Evolutionary conservation across 1,284 basidiomycete genomes (phyloP).

Genomic region (Heimioporus punctisporus): DNA sequence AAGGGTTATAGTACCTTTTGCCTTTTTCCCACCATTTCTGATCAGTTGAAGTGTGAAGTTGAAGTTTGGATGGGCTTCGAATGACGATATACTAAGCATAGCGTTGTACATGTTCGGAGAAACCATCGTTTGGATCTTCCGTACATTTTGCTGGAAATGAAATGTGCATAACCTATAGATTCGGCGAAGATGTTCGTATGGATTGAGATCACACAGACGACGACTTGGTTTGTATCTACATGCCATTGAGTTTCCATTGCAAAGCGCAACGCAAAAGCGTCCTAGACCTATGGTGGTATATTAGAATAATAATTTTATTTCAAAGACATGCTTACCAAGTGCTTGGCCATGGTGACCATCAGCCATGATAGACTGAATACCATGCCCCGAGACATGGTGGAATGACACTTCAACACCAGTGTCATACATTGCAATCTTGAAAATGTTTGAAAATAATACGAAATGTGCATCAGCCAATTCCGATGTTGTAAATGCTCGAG

Average conservation of each 20-base stretch:
- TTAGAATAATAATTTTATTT: not conserved
- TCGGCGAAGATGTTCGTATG: conserved; percentile 1
- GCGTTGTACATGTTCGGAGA: not conserved
- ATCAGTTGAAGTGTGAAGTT: not conserved
- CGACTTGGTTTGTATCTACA: not conserved
- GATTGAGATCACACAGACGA: not conserved
- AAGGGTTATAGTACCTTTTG: not conserved
- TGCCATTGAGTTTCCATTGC: not conserved
- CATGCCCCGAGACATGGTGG: not conserved
- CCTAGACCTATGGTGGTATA: not conserved
- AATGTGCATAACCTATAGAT: not conserved
- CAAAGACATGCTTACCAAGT: not conserved
- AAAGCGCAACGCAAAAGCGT: not conserved
- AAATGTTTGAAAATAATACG: not conserved
- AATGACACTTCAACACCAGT: not conserved
- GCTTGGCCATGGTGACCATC: conserved; percentile 4
- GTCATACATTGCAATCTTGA: not conserved
- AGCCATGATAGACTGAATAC: conserved; percentile 6
- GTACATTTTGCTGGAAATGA: not conserved
- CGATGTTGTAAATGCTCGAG: conserved; percentile 2
- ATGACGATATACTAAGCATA: conserved; percentile 4
- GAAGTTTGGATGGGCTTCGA: not conserved
- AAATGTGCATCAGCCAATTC: not conserved
- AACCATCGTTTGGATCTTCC: not conserved
- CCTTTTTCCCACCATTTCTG: not conserved